Evolutionary conservation across 495 filamentous ascomycete genomes (phyloP).

Genomic region (Aspergillus bertholletiae): DNA sequence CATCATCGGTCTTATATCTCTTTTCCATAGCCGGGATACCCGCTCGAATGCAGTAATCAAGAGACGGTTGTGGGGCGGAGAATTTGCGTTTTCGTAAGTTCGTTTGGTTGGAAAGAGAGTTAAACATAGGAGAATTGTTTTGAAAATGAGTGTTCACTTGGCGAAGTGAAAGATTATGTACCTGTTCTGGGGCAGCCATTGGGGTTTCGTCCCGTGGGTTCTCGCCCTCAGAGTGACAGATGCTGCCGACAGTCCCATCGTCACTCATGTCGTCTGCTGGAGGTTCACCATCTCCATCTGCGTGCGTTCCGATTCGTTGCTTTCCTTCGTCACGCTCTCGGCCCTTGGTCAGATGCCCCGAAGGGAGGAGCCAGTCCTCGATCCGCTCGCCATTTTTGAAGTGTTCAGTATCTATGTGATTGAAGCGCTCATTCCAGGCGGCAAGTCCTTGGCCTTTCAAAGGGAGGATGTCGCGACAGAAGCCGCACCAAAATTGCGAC

Average conservation of each 20-base stretch:
- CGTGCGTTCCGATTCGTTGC: neutral
- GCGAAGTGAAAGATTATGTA: neutral
- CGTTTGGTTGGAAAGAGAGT: neutral
- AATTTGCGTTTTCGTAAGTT: constrained; percentile 29
- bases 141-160: neutral
- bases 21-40: constrained; percentile 5
- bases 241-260: constrained; percentile 6
- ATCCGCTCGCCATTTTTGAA: constrained; percentile 55
- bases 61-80: neutral
- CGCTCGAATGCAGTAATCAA: neutral
- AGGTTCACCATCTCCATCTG: constrained; percentile 1
- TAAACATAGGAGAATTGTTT: neutral
- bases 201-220: constrained; percentile 6
- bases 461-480: constrained; percentile 60
- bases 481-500: constrained; percentile 84
- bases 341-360: constrained; percentile 11
- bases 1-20: constrained; percentile 6
- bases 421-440: constrained; percentile 73
- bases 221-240: constrained; percentile 7
- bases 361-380: constrained; percentile 40
- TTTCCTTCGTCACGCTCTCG: constrained; percentile 6
- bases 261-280: constrained; percentile 11
- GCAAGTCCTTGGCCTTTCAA: constrained; percentile 52
- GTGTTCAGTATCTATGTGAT: constrained; percentile 79
- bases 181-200: neutral